These are phyloP conservation scores for Isoetes taiwanensis DNA, from an alignment of 75 land plant genomes.

Conservation along the genomic window DNA sequence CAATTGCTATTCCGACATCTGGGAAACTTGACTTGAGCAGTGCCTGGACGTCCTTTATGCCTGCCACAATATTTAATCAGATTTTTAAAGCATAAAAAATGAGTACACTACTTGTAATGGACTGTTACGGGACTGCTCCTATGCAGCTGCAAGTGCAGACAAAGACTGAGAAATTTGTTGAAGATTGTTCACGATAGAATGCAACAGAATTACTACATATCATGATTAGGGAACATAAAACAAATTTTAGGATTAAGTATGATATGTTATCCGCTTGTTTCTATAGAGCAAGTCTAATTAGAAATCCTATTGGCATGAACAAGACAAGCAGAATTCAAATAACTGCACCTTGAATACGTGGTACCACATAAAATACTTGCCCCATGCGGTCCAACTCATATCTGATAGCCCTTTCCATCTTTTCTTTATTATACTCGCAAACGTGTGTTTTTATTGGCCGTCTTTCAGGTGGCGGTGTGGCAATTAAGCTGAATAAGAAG, in stretches of 20 bases:
- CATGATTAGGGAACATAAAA: not conserved
- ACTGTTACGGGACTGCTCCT: no score
- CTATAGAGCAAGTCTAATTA: no score
- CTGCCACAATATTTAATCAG: no score
- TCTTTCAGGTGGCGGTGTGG: constrained; percentile 98
- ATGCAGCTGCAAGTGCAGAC: no score
- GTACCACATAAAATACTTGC: constrained; percentile 82
- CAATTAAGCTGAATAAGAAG: constrained; percentile 71
- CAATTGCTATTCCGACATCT: constrained; percentile 57
- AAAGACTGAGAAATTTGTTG: no score
- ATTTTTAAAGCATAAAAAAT: no score
- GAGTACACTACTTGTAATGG: no score
- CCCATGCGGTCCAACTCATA: constrained; percentile 81
- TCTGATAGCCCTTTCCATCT: constrained; percentile 48
- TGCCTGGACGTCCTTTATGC: constrained; percentile 54
- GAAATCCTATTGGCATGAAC: no score
- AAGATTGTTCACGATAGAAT: no score
- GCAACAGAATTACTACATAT: not conserved
- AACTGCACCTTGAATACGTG: constrained; percentile 70
- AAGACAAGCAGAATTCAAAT: no score
- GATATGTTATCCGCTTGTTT: no score
- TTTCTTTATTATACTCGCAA: constrained; percentile 43
- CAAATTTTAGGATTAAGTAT: no score
- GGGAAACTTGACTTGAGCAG: constrained; percentile 59
- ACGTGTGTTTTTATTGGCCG: constrained; percentile 83